Percentiles rank a stretch among this genome's conserved stretches.
Evolutionary conservation across 139 green algal genomes (phyloP).

Genomic region (Chlamydomonas schloesseri): DNA sequence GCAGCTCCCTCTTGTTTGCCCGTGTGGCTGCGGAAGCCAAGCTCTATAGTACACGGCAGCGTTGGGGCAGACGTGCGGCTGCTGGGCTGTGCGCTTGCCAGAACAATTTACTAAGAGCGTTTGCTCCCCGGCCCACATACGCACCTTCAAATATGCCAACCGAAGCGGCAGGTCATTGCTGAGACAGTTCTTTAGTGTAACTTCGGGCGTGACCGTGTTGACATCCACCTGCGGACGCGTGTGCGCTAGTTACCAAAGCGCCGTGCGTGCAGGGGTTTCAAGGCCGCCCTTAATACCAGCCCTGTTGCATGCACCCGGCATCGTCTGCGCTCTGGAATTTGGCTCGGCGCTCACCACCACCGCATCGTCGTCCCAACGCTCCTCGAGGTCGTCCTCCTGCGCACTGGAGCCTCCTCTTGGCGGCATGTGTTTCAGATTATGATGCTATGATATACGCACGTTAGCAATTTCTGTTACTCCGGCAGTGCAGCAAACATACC

Average conservation of each 20-base stretch:
- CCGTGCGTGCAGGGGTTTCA: neutral
- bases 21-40: slow-evolving; percentile 1
- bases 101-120: too few species aligned
- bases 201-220: neutral
- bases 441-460: too few species aligned
- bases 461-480: too few species aligned
- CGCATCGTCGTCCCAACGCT: neutral
- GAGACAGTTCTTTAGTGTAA: slow-evolving; percentile 37
- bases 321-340: too few species aligned
- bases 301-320: too few species aligned
- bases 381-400: neutral
- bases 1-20: slow-evolving; percentile 19
- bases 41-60: neutral
- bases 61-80: too few species aligned
- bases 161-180: slow-evolving; percentile 25
- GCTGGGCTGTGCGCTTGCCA: too few species aligned
- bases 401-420: too few species aligned
- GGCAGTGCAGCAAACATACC: too few species aligned
- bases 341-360: too few species aligned
- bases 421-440: neutral
- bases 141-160: slow-evolving; percentile 35
- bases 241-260: too few species aligned
- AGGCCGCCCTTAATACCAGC: too few species aligned
- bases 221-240: slow-evolving; percentile 39
- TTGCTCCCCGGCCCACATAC: neutral